Evolutionary conservation across 805 yeast genomes (phyloP), one percentile per base, ranked within the genome.

Genomic region (Blastobotrys terrestris): DNA sequence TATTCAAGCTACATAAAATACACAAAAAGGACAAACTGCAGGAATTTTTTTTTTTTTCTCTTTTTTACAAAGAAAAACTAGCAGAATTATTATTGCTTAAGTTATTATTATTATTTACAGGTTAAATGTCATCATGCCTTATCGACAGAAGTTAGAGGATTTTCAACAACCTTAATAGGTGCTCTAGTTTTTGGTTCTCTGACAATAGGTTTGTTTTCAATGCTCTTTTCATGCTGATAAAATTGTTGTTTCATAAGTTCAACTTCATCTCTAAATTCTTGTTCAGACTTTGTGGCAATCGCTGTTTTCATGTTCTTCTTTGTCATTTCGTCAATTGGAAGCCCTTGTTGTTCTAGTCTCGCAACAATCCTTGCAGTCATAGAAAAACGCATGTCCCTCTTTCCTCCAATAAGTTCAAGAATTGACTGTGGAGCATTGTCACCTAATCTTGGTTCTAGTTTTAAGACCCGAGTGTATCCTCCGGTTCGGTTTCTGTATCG

Each of bases 361-460:
- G 95, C 96, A 3, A 86, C 92, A 2, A 81, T 75, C 67, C 87
- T 80, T n/a, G 96, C 96, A 6, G 81, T 77, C 62, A 80, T 72
- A 81, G 95, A 86, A 58, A 81, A 77, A 60, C 84, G 80, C 75
- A 87, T 77, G 65, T 88, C 96, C 54, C 80, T 72, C 65, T 74
- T 69, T 2, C 84, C 81, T 60, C 87, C 96, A 1, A 92, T 95
- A 47, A 94, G 74, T 69, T 94, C 99, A 51, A 94, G 64, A 6
- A 91, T 83, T 0, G 94, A 83, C 76, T 87, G 94, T 31, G 91
- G 91, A 0, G 97, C 96, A 56, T 83, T 85, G 67, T 94, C 99
- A 52, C 94, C 91, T 46, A 84, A 68, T 59, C 98, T 77, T 15
- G 91, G 89, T 68, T 94, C 98, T 55, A 94, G 73, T 60, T 79